Percentiles rank a stretch among this genome's conserved stretches.
These are phyloP conservation scores for Verticillium tricorpus DNA, from an alignment of 2,329 filamentous ascomycete species.

Conservation along the genomic window DNA sequence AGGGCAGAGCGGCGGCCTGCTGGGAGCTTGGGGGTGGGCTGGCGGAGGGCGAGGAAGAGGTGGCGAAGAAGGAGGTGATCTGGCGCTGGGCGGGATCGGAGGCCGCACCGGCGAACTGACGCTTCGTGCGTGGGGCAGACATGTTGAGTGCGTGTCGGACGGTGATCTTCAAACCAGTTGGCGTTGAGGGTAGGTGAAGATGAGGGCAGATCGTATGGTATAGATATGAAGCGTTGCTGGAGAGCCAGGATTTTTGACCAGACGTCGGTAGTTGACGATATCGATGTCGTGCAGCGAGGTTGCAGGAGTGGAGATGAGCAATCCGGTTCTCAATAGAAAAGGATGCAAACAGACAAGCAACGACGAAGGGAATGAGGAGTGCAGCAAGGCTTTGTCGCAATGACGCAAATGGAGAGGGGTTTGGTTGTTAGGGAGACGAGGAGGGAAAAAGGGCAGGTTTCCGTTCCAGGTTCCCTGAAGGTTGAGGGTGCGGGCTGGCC, in stretches of 20 bases:
- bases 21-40: conserved; percentile 20
- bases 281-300: not conserved
- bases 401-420: not conserved
- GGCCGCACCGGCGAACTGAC: conserved; percentile 55
- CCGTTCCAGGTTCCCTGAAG: not conserved
- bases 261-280: not conserved
- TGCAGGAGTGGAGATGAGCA: not conserved
- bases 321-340: not conserved
- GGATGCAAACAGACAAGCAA: not conserved
- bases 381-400: not conserved
- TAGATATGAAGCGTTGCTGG: too few species aligned
- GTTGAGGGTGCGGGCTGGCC: not conserved
- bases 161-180: not conserved
- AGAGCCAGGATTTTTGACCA: not conserved
- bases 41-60: conserved; percentile 13
- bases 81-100: conserved; percentile 56
- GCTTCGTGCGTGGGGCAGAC: conserved; percentile 53
- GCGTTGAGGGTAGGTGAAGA: too few species aligned
- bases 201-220: too few species aligned
- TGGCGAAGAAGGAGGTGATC: conserved; percentile 58
- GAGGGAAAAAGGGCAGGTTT: not conserved
- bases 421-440: not conserved
- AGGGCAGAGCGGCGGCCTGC: conserved; percentile 52
- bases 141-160: conserved; percentile 26
- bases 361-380: not conserved